phyloP scores from a whole-genome alignment of 768 basidiomycete species.

The Psilocybe sp. region DNA sequence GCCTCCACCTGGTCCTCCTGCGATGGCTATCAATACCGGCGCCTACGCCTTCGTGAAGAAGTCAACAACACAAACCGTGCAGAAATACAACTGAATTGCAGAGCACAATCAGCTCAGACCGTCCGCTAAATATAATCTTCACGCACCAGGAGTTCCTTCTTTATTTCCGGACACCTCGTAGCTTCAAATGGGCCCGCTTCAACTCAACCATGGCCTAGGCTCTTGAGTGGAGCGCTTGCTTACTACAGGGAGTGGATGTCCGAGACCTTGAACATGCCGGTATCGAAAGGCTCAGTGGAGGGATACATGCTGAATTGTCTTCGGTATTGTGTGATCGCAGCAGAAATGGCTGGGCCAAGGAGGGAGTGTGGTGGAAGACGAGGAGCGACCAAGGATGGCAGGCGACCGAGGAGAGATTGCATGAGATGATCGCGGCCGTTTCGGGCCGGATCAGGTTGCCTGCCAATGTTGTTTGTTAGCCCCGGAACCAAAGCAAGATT shows the following conservation, averaged over 20 bases:
- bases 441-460: slow-evolving; percentile 1
- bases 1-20: slow-evolving; percentile 84
- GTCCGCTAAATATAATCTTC: background rate
- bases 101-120: background rate
- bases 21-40: background rate
- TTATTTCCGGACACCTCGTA: slow-evolving; percentile 82
- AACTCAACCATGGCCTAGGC: background rate
- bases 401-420: too few relatives aligned
- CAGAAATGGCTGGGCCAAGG: background rate
- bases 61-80: slow-evolving; percentile 47
- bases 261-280: slow-evolving; percentile 66
- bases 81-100: slow-evolving; percentile 64
- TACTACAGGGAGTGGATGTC: slow-evolving; percentile 78
- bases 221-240: slow-evolving; percentile 4
- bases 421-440: background rate
- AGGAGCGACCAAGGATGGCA: background rate
- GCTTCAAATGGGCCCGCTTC: slow-evolving; percentile 34
- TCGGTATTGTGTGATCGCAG: slow-evolving; percentile 9
- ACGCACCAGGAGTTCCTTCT: slow-evolving; percentile 67
- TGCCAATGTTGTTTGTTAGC: slow-evolving; percentile 11
- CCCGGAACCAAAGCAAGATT: background rate
- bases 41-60: background rate
- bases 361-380: slow-evolving; percentile 2
- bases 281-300: slow-evolving; percentile 60
- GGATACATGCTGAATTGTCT: slow-evolving; percentile 52